Evolutionary conservation across 139 green algal genomes (phyloP).

Genomic region (Picochlorum costavermella): DNA sequence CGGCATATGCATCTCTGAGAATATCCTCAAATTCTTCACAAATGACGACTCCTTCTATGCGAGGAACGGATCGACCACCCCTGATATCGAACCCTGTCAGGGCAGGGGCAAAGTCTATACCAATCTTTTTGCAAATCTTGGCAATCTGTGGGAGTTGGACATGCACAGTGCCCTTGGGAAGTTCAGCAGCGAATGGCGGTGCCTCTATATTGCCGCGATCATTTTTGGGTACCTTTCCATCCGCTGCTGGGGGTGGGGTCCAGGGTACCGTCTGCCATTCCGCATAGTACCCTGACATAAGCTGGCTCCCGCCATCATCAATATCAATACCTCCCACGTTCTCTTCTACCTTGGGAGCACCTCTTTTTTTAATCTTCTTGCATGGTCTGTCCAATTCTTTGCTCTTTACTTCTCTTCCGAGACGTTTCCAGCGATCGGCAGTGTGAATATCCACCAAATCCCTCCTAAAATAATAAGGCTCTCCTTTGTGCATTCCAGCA

Average conservation of each 20-base stretch:
- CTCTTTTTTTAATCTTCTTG: slow-evolving; percentile 56
- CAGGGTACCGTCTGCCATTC: slow-evolving; percentile 70
- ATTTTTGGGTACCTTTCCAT: slow-evolving; percentile 71
- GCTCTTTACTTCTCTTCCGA: slow-evolving; percentile 48
- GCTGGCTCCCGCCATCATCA: slow-evolving; percentile 1
- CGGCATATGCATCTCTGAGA: slow-evolving; percentile 35
- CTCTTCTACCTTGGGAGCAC: not conserved
- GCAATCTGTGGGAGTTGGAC: slow-evolving; percentile 20
- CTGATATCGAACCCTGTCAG: slow-evolving; percentile 65
- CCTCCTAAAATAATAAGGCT: slow-evolving; percentile 45
- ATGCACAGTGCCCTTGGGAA: slow-evolving; percentile 59
- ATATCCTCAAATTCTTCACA: slow-evolving; percentile 48
- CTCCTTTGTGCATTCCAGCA: slow-evolving; percentile 46
- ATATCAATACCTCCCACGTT: not conserved
- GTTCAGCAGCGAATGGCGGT: slow-evolving; percentile 45
- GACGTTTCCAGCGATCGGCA: slow-evolving; percentile 43
- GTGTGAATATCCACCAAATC: slow-evolving; percentile 49
- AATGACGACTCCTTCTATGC: slow-evolving; percentile 69
- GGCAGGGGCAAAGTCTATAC: slow-evolving; percentile 65
- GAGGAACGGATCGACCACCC: slow-evolving; percentile 53
- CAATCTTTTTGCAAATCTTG: slow-evolving; percentile 38
- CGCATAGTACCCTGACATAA: slow-evolving; percentile 52
- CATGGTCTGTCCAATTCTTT: slow-evolving; percentile 45
- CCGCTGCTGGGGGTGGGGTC: slow-evolving; percentile 35
- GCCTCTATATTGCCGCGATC: slow-evolving; percentile 72